Base-by-base conservation (phyloP, 1,284 basidiomycete genomes). In the Cutaneotrichosporon sp. region DNA sequence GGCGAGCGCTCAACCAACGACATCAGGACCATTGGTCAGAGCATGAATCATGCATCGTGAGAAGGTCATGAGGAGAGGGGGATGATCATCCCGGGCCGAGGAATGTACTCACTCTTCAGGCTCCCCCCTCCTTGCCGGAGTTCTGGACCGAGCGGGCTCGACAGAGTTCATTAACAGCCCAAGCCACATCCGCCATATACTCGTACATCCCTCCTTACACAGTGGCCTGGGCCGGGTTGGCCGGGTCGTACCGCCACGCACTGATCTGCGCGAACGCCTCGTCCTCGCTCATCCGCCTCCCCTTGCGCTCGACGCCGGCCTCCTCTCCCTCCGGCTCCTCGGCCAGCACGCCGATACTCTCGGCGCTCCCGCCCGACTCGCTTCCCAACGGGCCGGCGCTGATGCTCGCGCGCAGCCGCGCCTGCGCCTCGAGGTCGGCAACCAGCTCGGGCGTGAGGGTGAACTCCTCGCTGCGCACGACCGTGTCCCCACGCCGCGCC, bases 231-330 rank as follows among this genome's bases (percentile, higher is more conserved):
- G 38, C 18, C 18, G 38, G 20, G 22, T 16, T 47, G 45, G 45
- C 45, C 6, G 45, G 45, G 45, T 47, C 45, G 45, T 47, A 47
- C 45, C 45, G 20, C 45, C 45, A 47, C 45, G 45, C 45, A 24
- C 10, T 47, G 45, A 47, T 47, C 20, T 47, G 22, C 25, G 20
- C 45, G 25, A 47, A 47, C 22, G 14, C 14, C 22, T 47, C 22
- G 5, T 13, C 45, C 45, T 47, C 45, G 22, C 25, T 47, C 22
- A 24, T 27, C 20, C 45, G 6, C 45, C 45, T 11, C 5, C 45
- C 25, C 22, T 22, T 16, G 20, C 43, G 20, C n/a, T 45, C 22
- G 4, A 24, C 43, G 20, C n/a, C n/a, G n/a, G n/a, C 6, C 45
- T 25, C 45, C 9, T 1, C 25, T 47, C 22, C 45, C 36, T 29